Evolutionary conservation across 345 rosid genomes (phyloP).

Genomic region (Citrus australasica): DNA sequence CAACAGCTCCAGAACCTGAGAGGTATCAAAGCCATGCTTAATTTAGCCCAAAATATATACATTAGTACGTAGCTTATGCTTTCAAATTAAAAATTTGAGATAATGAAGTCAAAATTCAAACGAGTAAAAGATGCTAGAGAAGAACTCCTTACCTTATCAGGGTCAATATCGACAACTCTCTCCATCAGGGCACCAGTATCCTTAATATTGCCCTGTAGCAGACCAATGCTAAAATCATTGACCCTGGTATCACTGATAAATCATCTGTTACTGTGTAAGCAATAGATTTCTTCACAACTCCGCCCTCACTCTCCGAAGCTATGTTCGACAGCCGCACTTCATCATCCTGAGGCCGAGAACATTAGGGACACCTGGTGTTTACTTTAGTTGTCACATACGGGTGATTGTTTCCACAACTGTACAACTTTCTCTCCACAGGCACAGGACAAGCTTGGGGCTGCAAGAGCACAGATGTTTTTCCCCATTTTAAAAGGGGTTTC

Average conservation of each 20-base stretch:
- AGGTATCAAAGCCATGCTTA: background rate
- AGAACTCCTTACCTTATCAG: background rate
- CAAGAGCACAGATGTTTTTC: too few species aligned
- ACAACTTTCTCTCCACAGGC: background rate
- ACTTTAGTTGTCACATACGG: background rate
- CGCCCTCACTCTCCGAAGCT: background rate
- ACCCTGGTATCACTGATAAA: conserved; percentile 9
- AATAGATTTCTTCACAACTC: conserved; percentile 10
- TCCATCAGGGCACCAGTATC: background rate
- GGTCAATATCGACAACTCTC: background rate
- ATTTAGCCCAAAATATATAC: too few species aligned
- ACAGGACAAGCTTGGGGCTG: background rate
- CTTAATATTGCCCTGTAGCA: background rate
- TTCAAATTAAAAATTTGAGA: background rate
- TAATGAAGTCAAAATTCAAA: background rate
- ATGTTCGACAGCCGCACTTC: background rate
- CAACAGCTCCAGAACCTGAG: conserved; percentile 10
- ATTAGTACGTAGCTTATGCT: background rate
- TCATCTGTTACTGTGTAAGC: conserved; percentile 21
- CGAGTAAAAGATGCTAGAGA: background rate
- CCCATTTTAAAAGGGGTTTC: background rate
- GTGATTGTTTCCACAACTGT: background rate
- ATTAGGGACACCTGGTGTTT: background rate
- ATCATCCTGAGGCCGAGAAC: accelerated
- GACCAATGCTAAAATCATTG: conserved; percentile 9